These are phyloP conservation scores for Cryphonectria naterciae DNA, from an alignment of 2,329 filamentous ascomycete genomes.

Conservation along the genomic window DNA sequence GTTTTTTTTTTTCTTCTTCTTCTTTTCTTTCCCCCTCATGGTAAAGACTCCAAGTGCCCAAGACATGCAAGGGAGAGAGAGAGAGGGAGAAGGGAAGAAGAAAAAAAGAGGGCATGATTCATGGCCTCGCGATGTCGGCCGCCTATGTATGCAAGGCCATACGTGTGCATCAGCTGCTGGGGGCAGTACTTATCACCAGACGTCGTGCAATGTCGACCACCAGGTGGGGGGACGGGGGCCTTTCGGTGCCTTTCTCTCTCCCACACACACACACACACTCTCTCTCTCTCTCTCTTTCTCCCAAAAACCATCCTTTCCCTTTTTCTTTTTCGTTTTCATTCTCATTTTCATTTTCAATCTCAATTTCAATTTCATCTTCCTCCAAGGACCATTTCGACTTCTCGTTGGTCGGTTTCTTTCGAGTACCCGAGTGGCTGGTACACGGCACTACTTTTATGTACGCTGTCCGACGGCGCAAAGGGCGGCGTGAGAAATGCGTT, in stretches of 20 bases:
- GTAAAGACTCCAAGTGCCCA: neutral
- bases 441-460: neutral
- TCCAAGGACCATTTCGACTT: neutral
- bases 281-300: neutral
- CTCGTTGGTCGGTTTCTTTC: slow-evolving; percentile 3
- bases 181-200: slow-evolving; percentile 9
- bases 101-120: neutral
- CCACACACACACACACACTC: neutral
- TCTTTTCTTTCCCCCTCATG: neutral
- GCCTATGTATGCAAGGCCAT: neutral
- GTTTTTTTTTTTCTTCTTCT: neutral
- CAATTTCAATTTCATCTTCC: too few species aligned
- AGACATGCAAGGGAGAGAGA: neutral
- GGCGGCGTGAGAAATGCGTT: slow-evolving; percentile 16
- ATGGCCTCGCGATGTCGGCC: neutral
- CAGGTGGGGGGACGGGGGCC: neutral
- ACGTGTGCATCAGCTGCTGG: slow-evolving; percentile 10
- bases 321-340: neutral
- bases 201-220: slow-evolving; percentile 12
- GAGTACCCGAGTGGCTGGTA: neutral
- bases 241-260: neutral
- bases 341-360: too few species aligned
- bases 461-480: slow-evolving; percentile 22
- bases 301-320: neutral
- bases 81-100: too few species aligned